Conservation (phyloP, 1,284 basidiomycete genomes). For the Leccinum fuscescens region DNA sequence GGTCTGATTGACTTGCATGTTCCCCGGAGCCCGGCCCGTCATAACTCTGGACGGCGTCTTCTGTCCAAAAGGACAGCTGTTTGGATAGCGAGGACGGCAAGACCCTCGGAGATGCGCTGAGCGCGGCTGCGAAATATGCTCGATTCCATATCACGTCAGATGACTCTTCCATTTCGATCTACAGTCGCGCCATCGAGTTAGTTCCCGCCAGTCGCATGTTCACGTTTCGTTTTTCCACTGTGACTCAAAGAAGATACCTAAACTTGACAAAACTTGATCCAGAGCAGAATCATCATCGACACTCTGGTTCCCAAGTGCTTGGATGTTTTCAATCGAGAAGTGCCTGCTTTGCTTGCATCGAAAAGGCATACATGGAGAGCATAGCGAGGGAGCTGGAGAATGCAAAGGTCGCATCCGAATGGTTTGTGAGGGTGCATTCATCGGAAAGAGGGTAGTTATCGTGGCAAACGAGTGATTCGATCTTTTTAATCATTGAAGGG, state of each 20-base stretch:
- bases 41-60: neutral
- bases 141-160: conserved; percentile 38
- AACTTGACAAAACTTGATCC: conserved; percentile 4
- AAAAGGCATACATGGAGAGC: neutral
- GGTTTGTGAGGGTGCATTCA: neutral
- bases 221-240: neutral
- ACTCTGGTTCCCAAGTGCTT: neutral
- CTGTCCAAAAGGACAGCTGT: conserved; percentile 18
- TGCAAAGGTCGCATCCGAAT: neutral
- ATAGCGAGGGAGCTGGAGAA: neutral
- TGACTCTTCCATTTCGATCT: neutral
- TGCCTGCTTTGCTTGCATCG: neutral
- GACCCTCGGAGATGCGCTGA: conserved; percentile 57
- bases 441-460: neutral
- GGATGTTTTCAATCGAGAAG: neutral
- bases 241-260: neutral
- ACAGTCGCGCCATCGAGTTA: neutral
- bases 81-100: conserved; percentile 66
- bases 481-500: neutral
- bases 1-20: conserved; percentile 21
- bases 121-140: conserved; percentile 49
- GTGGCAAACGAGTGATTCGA: neutral
- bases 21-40: no score
- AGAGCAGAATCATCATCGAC: neutral
- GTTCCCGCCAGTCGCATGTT: conserved; percentile 1